Conservation (phyloP, 2,329 filamentous ascomycete genomes). For the Microthyrium microscopicum region DNA sequence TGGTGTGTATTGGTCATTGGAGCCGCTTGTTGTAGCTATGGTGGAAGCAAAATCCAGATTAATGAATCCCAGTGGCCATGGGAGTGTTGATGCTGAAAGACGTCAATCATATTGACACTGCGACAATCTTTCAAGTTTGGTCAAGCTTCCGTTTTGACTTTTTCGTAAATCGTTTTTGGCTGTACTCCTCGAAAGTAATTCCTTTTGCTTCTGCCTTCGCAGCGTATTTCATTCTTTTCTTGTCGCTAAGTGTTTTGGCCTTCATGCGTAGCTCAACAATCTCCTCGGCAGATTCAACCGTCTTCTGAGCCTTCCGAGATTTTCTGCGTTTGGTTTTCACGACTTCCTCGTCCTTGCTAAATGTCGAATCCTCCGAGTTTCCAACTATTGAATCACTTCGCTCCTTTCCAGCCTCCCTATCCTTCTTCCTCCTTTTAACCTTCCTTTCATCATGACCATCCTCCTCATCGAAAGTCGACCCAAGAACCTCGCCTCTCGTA, state of each 20-base stretch:
- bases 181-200: conserved; percentile 6
- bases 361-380: not conserved
- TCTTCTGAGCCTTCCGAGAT: conserved; percentile 1
- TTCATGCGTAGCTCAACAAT: not conserved
- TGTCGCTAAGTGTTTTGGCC: conserved; percentile 1
- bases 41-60: no score
- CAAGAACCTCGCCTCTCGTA: conserved; percentile 61
- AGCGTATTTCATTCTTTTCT: conserved; percentile 4
- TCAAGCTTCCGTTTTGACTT: no score
- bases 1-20: no score
- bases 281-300: conserved; percentile 1
- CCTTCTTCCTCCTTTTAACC: conserved; percentile 1
- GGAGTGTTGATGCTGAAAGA: no score
- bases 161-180: conserved; percentile 1
- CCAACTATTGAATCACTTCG: not conserved
- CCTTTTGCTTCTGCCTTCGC: conserved; percentile 6
- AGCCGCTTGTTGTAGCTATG: no score
- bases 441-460: not conserved
- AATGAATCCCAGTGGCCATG: no score
- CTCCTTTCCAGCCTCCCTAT: not conserved
- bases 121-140: no score
- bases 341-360: not conserved
- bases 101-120: no score
- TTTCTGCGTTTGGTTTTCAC: not conserved
- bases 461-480: conserved; percentile 43